Evolutionary conservation across 106 monocot species (phyloP).

Genomic region (Allium sativum): DNA sequence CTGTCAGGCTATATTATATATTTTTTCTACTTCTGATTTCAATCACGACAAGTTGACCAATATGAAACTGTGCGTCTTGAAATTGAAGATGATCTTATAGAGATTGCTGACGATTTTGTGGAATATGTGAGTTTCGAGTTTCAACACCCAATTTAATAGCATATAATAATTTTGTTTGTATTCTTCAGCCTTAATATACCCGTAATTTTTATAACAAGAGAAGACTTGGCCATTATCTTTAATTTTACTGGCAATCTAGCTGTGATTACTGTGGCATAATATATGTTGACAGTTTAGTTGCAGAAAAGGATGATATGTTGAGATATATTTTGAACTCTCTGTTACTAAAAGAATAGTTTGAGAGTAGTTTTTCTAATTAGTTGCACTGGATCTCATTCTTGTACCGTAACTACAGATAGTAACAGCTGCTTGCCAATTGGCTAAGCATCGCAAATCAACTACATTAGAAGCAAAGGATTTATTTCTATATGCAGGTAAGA

Average conservation of each 20-base stretch:
- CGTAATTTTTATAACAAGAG: too few relatives aligned
- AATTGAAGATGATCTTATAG: constrained; percentile 86
- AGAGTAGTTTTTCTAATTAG: not conserved
- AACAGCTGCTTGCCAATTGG: constrained; percentile 76
- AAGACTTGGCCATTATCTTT: too few relatives aligned
- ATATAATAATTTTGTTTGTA: too few relatives aligned
- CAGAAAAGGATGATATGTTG: too few relatives aligned
- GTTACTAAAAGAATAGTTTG: too few relatives aligned
- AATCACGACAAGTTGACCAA: constrained; percentile 54
- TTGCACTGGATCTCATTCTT: not conserved
- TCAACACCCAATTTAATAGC: too few relatives aligned
- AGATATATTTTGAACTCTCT: too few relatives aligned
- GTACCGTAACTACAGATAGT: constrained; percentile 37
- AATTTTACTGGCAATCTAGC: too few relatives aligned
- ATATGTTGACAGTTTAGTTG: too few relatives aligned
- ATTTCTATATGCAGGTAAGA: constrained; percentile 81
- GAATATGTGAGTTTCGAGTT: constrained; percentile 57
- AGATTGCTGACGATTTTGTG: constrained; percentile 91
- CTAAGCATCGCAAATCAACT: constrained; percentile 88
- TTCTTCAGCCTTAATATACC: too few relatives aligned
- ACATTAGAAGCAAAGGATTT: constrained; percentile 89
- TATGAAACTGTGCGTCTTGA: constrained; percentile 72
- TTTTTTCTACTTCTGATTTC: not conserved
- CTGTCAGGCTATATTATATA: not conserved
- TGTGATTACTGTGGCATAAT: too few relatives aligned